Evolutionary conservation across 495 filamentous ascomycete species (phyloP).

Genomic region (Lichina pygmaea): DNA sequence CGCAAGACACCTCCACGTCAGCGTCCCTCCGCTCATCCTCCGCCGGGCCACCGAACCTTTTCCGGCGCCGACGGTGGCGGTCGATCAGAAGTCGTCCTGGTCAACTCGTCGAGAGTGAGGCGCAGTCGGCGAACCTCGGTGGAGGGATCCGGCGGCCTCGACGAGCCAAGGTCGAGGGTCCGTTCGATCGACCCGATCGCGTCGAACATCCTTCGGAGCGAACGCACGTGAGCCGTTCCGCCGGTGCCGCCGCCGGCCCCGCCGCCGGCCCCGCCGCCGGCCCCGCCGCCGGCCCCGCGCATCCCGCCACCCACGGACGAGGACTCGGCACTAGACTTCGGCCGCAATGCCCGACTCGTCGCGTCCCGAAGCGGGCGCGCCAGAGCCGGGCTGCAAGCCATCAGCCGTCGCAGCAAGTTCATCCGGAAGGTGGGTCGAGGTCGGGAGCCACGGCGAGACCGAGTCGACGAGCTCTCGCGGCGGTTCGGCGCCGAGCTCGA

Average conservation of each 20-base stretch:
- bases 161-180: not conserved
- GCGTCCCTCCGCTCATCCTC: too few relatives aligned
- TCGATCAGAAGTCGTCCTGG: too few relatives aligned
- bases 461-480: constrained; percentile 3
- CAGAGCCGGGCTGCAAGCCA: constrained; percentile 71
- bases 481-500: constrained; percentile 11
- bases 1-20: too few relatives aligned
- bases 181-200: not conserved
- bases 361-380: constrained; percentile 78
- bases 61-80: too few relatives aligned
- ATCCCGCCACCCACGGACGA: not conserved
- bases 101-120: too few relatives aligned
- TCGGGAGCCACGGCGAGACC: constrained; percentile 12
- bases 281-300: not conserved
- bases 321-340: constrained; percentile 6
- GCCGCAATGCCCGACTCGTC: constrained; percentile 69
- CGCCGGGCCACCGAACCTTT: too few relatives aligned
- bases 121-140: too few relatives aligned
- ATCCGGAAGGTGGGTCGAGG: constrained; percentile 24
- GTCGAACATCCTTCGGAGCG: not conserved
- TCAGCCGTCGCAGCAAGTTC: constrained; percentile 20
- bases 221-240: not conserved
- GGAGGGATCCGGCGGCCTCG: too few relatives aligned
- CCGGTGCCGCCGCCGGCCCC: not conserved
- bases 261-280: not conserved